Percentiles rank a stretch among this genome's conserved stretches.
phyloP scores from a whole-genome alignment of 1,284 basidiomycete species.

The Lentinus polychrous region DNA sequence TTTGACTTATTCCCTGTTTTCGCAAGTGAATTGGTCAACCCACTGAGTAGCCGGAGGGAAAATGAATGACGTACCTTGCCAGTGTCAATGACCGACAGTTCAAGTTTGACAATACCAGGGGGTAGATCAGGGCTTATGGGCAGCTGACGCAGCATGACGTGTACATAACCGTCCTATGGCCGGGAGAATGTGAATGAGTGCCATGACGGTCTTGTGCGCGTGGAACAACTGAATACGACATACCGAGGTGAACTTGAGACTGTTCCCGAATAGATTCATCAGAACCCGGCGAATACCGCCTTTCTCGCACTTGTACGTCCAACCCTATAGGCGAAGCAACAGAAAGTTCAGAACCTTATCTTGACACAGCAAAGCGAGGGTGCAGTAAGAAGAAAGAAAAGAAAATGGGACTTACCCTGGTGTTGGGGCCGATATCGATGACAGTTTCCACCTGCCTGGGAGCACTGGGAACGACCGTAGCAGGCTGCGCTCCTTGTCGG shows the following conservation, averaged over 20 bases:
- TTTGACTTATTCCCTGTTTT: constrained; percentile 73
- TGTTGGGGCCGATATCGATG: constrained; percentile 75
- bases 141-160: constrained; percentile 77
- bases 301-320: constrained; percentile 86
- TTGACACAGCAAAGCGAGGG: not conserved
- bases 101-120: constrained; percentile 64
- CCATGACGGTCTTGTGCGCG: not conserved
- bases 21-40: constrained; percentile 1
- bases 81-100: constrained; percentile 84
- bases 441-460: constrained; percentile 73
- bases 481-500: constrained; percentile 26
- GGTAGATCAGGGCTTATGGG: constrained; percentile 45
- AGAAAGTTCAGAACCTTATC: no score
- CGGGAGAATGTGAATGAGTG: not conserved
- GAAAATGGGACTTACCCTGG: constrained; percentile 41
- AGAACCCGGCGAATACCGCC: constrained; percentile 87
- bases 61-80: constrained; percentile 56
- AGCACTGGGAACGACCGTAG: not conserved
- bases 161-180: constrained; percentile 75
- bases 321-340: constrained; percentile 48
- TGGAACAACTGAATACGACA: constrained; percentile 11
- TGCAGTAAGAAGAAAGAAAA: not conserved
- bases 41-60: not conserved
- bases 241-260: constrained; percentile 86
- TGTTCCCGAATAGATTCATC: constrained; percentile 96